Base-by-base conservation (phyloP, 108 stramenopile genomes). In the Epithemia pelagica region DNA sequence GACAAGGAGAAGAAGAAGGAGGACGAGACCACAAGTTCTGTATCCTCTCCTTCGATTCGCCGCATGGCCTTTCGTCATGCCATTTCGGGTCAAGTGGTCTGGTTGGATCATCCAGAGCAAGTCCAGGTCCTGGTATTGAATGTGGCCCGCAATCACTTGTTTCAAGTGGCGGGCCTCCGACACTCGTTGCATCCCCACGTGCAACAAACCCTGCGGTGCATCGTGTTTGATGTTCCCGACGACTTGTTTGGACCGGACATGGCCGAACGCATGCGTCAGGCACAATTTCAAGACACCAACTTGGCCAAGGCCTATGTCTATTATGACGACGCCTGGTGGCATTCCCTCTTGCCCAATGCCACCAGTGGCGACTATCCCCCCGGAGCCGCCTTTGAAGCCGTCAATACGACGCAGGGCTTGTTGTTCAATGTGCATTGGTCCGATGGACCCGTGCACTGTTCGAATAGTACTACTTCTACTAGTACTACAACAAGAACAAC, bases 371-470 rank as follows among this genome's bases (percentile, higher is more conserved):
- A 1, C 1, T 59, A 59, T 59, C 59, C 59, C 20, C 8, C 37
- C 10, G 10, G 15, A 46, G 5, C 20, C 15, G 37, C 10, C 37
- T 46, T 46, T 46, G 37, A 15, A 10, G 37, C 37, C 37, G 15
- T 10, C 7, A 59, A 5, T 28, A 59, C 59, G 3, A 27, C 3
- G 59, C 28, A 59, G 3, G 27, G 27, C 27, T 1, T 59, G 25
- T 21, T 28, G 2, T 23, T 59, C 24, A 28, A 28, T 23, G 27
- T 59, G 21, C 59, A 26, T 26, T 59, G 59, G 59, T 30, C 27
- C 59, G 59, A 59, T 59, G 59, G 59, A 10, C 59, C 59, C 29
- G 59, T 59, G 1, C 1, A 26, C 20, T 59, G 59, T 28, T 23
- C 22, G 10, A 46, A 46, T 15, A 46, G 15, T 15, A 46, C 5